Evolutionary conservation across 2,329 filamentous ascomycete species (phyloP), one percentile per base, ranked within the genome.

Genomic region (Xylariaceae sp.): DNA sequence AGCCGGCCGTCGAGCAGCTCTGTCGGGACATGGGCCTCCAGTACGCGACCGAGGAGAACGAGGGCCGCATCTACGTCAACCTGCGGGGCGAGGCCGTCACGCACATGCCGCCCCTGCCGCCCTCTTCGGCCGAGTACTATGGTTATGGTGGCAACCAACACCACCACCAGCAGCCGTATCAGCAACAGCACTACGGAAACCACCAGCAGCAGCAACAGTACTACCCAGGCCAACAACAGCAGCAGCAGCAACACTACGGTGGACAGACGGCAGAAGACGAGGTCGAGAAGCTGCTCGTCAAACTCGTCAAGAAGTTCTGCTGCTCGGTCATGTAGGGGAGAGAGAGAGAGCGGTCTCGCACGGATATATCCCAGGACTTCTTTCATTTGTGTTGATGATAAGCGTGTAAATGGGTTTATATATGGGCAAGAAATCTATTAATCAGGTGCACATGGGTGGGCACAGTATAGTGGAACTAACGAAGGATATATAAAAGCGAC

Each of bases 1-100:
- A 94, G 67, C 92, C 92, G n/a, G 76, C 85, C 45, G 88, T 97
- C 30, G 89, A 97, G 67, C 74, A 85, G 59, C 71, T 97, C 34
- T 95, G 90, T 63, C 75, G 70, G 34, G 84, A 96, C 60, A 65
- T 94, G 31, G 87, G 89, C 0, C 70, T 98, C 38, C 76, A 88
- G 54, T 96, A 85, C 63, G 66, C 74, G 40, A 94, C 88, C 1
- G 92, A 97, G 68, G 82, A 60, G 34, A 97, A 98, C 53, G 84
- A 83, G 7, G 92, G 92, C 1, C 70, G 88, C 12, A 89, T 98
- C 29, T 95, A 87, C 59, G 78, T 97, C 46, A 85, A 96, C 58
- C 69, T 97, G 48, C 78, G 83, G 50, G 88, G 88, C 39, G 85
- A 81, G 9, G 69, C 78, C 34, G 79, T 77, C 3, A 57, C 65